Conservation (phyloP, 202 grass and related monocot genomes). For the Thinopyrum obtusiflorum region DNA sequence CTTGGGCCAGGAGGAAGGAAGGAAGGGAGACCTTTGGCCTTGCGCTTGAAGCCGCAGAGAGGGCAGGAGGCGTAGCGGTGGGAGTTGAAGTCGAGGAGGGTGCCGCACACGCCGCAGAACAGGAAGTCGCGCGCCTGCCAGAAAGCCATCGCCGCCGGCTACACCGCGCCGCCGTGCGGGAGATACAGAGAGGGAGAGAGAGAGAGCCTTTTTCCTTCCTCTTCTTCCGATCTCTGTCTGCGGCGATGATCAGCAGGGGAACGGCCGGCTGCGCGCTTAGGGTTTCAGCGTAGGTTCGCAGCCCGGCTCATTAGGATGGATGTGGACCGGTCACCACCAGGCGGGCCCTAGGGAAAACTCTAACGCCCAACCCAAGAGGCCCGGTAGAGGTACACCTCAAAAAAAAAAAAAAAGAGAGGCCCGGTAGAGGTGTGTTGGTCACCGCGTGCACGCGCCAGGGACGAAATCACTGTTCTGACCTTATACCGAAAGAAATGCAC, state of each 20-base stretch:
- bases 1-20: background rate
- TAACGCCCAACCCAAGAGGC: too few relatives aligned
- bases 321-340: background rate
- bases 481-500: too few relatives aligned
- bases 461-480: too few relatives aligned
- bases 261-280: background rate
- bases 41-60: conserved; percentile 85
- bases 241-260: background rate
- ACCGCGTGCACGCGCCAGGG: too few relatives aligned
- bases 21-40: conserved; percentile 44
- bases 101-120: conserved; percentile 80
- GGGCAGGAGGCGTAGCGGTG: conserved; percentile 51
- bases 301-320: background rate
- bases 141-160: conserved; percentile 48
- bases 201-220: background rate
- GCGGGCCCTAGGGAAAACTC: too few relatives aligned
- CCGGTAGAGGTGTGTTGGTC: too few relatives aligned
- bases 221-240: background rate
- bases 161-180: background rate
- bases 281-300: background rate
- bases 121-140: conserved; percentile 70
- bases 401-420: too few relatives aligned
- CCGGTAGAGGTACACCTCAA: too few relatives aligned
- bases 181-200: background rate
- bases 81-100: conserved; percentile 64